Evolutionary conservation across 176 grass and related monocot genomes (phyloP).

Genomic region (Paspalum notatum): DNA sequence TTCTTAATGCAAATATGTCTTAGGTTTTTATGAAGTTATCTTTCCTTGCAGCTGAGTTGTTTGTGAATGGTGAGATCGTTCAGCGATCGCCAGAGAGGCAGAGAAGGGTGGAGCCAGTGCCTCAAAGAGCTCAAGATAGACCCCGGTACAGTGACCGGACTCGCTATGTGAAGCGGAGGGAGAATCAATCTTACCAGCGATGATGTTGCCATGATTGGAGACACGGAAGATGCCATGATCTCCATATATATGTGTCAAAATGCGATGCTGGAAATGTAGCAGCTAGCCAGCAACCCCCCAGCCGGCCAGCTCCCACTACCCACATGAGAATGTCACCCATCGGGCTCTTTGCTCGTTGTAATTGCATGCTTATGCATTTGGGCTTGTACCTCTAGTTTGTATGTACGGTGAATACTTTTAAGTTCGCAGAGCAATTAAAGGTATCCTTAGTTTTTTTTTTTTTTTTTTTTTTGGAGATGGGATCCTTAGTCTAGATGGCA

Average conservation of each 20-base stretch:
- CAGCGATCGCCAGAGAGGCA: slow-evolving; percentile 92
- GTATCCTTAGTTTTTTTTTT: not conserved
- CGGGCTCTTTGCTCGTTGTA: slow-evolving; percentile 3
- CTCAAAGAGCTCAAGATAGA: slow-evolving; percentile 91
- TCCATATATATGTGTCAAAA: not conserved
- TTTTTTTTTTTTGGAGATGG: too few relatives aligned
- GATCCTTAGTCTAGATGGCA: not conserved
- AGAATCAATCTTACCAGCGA: slow-evolving; percentile 66
- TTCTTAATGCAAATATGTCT: not conserved
- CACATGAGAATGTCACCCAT: not conserved
- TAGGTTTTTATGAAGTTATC: slow-evolving; percentile 36
- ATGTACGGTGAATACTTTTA: not conserved
- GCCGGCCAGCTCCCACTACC: too few relatives aligned
- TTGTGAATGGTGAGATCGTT: slow-evolving; percentile 90
- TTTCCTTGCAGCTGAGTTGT: slow-evolving; percentile 82
- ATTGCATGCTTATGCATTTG: slow-evolving; percentile 17
- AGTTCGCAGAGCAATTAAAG: not conserved
- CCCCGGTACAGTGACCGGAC: slow-evolving; percentile 90
- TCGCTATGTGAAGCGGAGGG: slow-evolving; percentile 83
- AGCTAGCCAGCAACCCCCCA: not conserved
- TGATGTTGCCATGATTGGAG: slow-evolving; percentile 31
- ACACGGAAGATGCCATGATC: not conserved
- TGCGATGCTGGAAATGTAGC: slow-evolving; percentile 18
- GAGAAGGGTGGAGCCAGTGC: slow-evolving; percentile 84
- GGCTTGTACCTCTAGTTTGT: not conserved